These are phyloP conservation scores for Gynochthodes officinalis DNA, from an alignment of 257 asterid genomes.

Conservation along the genomic window DNA sequence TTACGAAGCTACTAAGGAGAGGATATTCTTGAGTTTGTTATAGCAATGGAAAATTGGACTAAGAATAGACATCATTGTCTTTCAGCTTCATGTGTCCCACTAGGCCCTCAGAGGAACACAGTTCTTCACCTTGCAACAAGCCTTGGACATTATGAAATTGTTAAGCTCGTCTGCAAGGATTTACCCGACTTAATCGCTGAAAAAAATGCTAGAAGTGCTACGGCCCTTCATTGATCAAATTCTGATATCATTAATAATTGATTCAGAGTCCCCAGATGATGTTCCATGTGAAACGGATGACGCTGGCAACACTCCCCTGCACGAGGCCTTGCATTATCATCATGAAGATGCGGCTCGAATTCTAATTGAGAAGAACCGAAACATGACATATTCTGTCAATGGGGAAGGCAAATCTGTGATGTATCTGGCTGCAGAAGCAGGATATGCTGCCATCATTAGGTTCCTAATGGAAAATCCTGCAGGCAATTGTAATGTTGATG, in stretches of 20 bases:
- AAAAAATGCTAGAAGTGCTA: constrained; percentile 45
- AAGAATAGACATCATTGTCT: constrained; percentile 19
- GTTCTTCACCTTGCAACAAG: too few relatives aligned
- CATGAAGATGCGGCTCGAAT: not conserved
- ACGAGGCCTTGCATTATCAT: constrained; percentile 5
- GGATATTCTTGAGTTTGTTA: constrained; percentile 43
- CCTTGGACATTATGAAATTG: too few relatives aligned
- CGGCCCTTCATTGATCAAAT: constrained; percentile 36
- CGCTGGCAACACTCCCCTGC: not conserved
- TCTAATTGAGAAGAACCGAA: constrained; percentile 14
- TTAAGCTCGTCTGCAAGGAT: too few relatives aligned
- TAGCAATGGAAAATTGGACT: constrained; percentile 32
- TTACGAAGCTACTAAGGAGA: constrained; percentile 38
- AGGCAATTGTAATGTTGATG: too few relatives aligned
- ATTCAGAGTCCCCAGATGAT: constrained; percentile 28
- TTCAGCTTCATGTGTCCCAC: constrained; percentile 35
- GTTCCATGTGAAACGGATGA: too few relatives aligned
- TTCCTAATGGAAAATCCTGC: too few relatives aligned
- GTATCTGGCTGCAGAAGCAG: too few relatives aligned
- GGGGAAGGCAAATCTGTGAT: too few relatives aligned
- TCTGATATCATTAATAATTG: constrained; percentile 29
- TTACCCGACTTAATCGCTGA: too few relatives aligned
- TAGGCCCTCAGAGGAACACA: constrained; percentile 47
- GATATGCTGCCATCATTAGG: too few relatives aligned
- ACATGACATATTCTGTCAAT: too few relatives aligned